phyloP scores from a whole-genome alignment of 768 basidiomycete genomes.

The Clavaria fumosa region DNA sequence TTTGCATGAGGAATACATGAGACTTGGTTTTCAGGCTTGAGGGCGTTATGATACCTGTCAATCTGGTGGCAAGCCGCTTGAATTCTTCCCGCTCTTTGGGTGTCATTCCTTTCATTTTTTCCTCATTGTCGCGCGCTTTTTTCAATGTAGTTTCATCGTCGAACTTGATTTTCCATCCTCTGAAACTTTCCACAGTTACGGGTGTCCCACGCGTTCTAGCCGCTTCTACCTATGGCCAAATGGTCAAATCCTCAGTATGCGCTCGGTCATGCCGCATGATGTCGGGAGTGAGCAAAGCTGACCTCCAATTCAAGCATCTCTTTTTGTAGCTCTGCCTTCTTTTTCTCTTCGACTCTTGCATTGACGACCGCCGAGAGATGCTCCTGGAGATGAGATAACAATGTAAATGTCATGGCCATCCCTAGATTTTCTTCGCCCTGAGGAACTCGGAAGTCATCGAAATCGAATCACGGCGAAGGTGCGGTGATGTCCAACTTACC shows the following conservation, averaged over 20 bases:
- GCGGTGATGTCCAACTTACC: conserved; percentile 27
- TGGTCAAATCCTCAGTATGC: conserved; percentile 8
- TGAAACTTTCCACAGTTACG: conserved; percentile 73
- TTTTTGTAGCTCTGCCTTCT: conserved; percentile 53
- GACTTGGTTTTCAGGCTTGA: background rate
- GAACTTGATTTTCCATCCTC: conserved; percentile 68
- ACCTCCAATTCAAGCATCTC: conserved; percentile 70
- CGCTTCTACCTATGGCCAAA: conserved; percentile 55
- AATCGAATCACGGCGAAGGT: background rate
- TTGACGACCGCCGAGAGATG: conserved; percentile 49
- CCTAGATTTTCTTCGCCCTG: conserved; percentile 79
- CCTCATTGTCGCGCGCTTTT: conserved; percentile 64
- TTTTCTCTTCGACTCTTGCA: conserved; percentile 36
- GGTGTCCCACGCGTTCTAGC: conserved; percentile 82
- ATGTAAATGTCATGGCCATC: conserved; percentile 97
- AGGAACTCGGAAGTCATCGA: conserved; percentile 4
- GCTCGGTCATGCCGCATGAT: no score
- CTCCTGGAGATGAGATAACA: conserved; percentile 77
- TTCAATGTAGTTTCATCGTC: conserved; percentile 47
- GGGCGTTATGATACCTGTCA: conserved; percentile 40
- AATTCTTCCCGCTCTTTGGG: conserved; percentile 79
- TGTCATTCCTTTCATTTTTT: conserved; percentile 45
- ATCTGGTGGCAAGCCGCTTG: conserved; percentile 43
- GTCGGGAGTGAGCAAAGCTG: no score
- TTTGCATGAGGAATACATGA: conserved; percentile 17